A percentile compares a stretch with the other conserved stretches of the same genome.
These are phyloP conservation scores for Dendrostoma leiphaemia DNA, from an alignment of 2,329 filamentous ascomycete species.

Conservation along the genomic window DNA sequence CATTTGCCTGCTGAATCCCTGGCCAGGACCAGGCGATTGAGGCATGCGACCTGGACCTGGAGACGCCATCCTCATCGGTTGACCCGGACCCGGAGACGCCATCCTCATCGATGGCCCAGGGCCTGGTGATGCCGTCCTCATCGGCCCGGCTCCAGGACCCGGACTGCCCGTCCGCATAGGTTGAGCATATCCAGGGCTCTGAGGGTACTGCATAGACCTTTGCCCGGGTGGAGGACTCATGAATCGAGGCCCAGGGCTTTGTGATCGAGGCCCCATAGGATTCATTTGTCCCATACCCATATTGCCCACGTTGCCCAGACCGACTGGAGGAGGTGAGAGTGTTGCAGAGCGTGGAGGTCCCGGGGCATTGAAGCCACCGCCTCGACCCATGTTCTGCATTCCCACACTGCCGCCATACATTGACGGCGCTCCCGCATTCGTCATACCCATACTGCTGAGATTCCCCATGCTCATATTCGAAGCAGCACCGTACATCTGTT, in stretches of 20 bases:
- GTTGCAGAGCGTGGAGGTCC: constrained; percentile 17
- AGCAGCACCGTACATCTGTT: constrained; percentile 26
- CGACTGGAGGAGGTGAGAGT: constrained; percentile 16
- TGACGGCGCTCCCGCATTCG: constrained; percentile 26
- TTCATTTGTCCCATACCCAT: constrained; percentile 7
- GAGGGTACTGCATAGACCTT: constrained; percentile 9
- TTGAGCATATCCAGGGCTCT: constrained; percentile 4
- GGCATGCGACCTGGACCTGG: constrained; percentile 11
- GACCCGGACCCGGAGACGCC: constrained; percentile 14
- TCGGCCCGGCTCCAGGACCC: constrained; percentile 12
- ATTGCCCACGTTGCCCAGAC: constrained; percentile 10
- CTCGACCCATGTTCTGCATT: constrained; percentile 23
- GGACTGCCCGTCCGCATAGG: constrained; percentile 14
- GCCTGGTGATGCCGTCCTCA: constrained; percentile 10
- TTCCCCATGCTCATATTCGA: constrained; percentile 29
- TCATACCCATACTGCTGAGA: constrained; percentile 29
- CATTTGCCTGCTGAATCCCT: constrained; percentile 19
- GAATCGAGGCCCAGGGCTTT: constrained; percentile 17
- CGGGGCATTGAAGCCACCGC: constrained; percentile 2
- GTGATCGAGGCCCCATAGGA: constrained; percentile 11
- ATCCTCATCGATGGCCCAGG: constrained; percentile 14
- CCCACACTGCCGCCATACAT: constrained; percentile 25
- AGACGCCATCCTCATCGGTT: constrained; percentile 10
- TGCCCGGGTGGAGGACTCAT: constrained; percentile 19
- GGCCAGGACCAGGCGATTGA: too few species aligned